Base-by-base conservation (phyloP, 1,284 basidiomycete species). In the Sporisorium iseilematis-ciliati region DNA sequence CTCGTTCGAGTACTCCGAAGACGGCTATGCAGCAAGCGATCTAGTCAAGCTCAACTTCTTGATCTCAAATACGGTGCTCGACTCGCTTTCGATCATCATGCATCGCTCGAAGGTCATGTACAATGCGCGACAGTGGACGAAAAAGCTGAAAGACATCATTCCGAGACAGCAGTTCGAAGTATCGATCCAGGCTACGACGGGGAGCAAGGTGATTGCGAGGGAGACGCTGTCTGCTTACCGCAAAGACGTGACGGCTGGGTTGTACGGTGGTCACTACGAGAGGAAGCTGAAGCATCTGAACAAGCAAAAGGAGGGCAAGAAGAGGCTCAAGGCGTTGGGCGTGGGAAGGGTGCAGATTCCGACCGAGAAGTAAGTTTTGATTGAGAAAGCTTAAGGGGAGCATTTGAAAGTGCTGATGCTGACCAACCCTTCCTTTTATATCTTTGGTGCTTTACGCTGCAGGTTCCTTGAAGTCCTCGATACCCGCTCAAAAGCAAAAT, bases 91-190 rank as follows among this genome's bases (percentile, higher is more conserved):
- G 31, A 74, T 80, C 52, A 79, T 84, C 57, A 70, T 82, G 71
- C 82, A 84, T 46, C 71, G 83, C 0, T 75, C 71, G 35, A 84
- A 84, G 61, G 73, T 81, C 7, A 46, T 72, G 35, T 62, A 69
- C 25, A 73, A 53, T 21, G 83, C 75, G 14, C 49, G 81, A 11
- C 26, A 41, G 40, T 83, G 81, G 82, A 78, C 76, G 2, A 75
- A 79, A 57, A 81, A 79, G 56, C 49, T 84, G 29, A 83, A 79
- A 57, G 80, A 82, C 6, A 75, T 78, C 21, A 77, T 98, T 40
- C 95, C 95, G 18, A 88, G 92, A 50, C 96, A 98, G 85, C 87
- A 96, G 63, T 98, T 96, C 83, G 96, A 98, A 85, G 91, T 98
- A 14, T 79, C 65, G 48, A 85, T 87, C 52, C 86, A 87, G 55